Base-by-base conservation (phyloP, 2,329 filamentous ascomycete species). In the Cordyceps pruinosa region DNA sequence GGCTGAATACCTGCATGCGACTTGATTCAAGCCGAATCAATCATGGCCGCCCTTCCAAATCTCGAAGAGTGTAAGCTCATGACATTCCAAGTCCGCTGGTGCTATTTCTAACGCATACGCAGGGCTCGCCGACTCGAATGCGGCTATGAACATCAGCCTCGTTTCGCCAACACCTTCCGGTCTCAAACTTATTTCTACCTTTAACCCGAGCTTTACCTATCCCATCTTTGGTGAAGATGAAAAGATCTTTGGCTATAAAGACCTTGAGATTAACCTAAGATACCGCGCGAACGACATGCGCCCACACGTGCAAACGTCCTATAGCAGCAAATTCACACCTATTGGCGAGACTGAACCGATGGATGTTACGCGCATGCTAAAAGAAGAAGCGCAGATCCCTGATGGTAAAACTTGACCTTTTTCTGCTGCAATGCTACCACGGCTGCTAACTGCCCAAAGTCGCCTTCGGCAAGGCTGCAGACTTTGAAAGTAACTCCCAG, bases 151-250 rank as follows among this genome's bases (percentile, higher is more conserved):
- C 54, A 78, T 90, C 65, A 83, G 81, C 53, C 77, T 89, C 35
- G 73, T 83, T 19, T 74, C 75, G 41, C 76, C 81, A 12, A 72
- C 75, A 6, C 70, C 75, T 19, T 72, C 72, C 8, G 76, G 77
- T 61, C 67, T 81, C 50, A 83, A 81, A 64, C 81, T 79, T 32
- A 74, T 87, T 63, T 79, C 82, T 26, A 81, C 82, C 28, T 97
- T 99, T 71, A 80, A 89, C 60, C 95, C 94, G 0, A 82, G 83
- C 67, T 95, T 92, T 70, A 97, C 93, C 19, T 96, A 97, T 71
- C 78, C 90, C 1, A 88, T 99, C 61, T 97, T 97, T 64, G 90
- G 90, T 66, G 88, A 97, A n/a, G 87, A 94, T 9, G 91, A 99
- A 72, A 82, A 81, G 30, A 93, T 97, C 62, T 92, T 96, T 65